phyloP scores from a whole-genome alignment of 2,329 filamentous ascomycete species.

The Colletotrichum sp. region DNA sequence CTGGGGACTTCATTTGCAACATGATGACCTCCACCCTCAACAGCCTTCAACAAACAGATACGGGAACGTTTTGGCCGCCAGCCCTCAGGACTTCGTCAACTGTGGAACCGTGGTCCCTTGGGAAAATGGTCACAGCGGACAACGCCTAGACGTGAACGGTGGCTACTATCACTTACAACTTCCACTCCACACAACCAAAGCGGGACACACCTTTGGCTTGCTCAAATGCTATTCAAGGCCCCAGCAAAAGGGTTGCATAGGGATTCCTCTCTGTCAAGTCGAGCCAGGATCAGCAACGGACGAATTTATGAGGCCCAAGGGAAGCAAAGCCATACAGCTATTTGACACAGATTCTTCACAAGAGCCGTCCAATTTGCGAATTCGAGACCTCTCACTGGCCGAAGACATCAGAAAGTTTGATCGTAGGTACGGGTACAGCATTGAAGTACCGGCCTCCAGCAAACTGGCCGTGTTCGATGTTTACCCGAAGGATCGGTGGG shows the following conservation, averaged over 20 bases:
- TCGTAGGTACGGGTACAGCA: background rate
- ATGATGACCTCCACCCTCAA: fast-evolving
- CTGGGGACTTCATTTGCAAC: background rate
- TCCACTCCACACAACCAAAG: background rate
- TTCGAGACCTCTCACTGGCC: background rate
- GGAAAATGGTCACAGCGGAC: background rate
- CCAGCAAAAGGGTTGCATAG: background rate
- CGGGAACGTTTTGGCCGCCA: background rate
- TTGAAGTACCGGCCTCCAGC: background rate
- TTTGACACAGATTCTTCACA: background rate
- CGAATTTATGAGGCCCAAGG: background rate
- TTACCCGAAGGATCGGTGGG: background rate
- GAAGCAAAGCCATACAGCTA: background rate
- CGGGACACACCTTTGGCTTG: background rate
- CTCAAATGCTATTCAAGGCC: background rate
- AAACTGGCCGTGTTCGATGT: background rate
- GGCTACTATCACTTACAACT: background rate
- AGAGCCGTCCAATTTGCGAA: background rate
- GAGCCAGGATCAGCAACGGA: background rate
- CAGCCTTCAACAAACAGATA: fast-evolving
- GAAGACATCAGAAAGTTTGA: background rate
- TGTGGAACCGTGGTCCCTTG: background rate
- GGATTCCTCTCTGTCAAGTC: background rate
- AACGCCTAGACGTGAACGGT: background rate
- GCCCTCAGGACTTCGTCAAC: background rate